Base-by-base conservation (phyloP, 768 basidiomycete species). In the Rhizopogon roseolus region DNA sequence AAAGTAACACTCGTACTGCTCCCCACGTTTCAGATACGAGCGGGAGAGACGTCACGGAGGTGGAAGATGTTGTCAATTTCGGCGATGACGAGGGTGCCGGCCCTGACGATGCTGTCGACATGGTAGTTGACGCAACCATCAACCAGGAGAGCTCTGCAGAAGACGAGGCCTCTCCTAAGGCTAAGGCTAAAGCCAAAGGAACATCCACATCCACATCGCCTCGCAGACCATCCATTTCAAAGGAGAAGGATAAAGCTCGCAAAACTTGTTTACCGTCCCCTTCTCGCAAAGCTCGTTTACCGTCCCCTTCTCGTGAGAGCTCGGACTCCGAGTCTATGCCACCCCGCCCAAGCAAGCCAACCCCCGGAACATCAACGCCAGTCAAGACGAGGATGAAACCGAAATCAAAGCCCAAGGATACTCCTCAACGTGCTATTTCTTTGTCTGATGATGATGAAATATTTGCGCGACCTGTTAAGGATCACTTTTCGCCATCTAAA, bases 311-410 rank as follows among this genome's bases (percentile, higher is more conserved):
- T 48, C 46, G 46, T 14, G 46, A 22, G 34, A 32, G 5, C 10
- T 48, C 46, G 14, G 32, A 48, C 34, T 48, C 45, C 19, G 45
- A 46, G 8, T 34, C 32, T 22, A 6, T 5, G 14, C 9, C 8
- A 22, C 19, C 32, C 4, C 46, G 14, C 22, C 19, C 19, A 22
- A 48, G n/a, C 8, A 16, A 19, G 46, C 5, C 19, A 22, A 22
- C 22, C 19, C 14, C 8, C 36, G 29, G 51, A 22, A 11, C 13
- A 32, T 50, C 54, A 5, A 68, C 66, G 0, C 64, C 66, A 10
- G 50, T 68, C 50, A 66, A 59, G 38, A 62, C 62, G 1, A 60
- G 60, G 8, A 68, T 68, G 66, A 68, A 59, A 28, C 62, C 60
- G 29, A 60, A 60, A 39, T 55, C 60, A 6, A 61, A 44, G 17